Evolutionary conservation across 805 yeast genomes (phyloP), one percentile per base, ranked within the genome.

Genomic region (Schizosaccharomyces cryophilus): DNA sequence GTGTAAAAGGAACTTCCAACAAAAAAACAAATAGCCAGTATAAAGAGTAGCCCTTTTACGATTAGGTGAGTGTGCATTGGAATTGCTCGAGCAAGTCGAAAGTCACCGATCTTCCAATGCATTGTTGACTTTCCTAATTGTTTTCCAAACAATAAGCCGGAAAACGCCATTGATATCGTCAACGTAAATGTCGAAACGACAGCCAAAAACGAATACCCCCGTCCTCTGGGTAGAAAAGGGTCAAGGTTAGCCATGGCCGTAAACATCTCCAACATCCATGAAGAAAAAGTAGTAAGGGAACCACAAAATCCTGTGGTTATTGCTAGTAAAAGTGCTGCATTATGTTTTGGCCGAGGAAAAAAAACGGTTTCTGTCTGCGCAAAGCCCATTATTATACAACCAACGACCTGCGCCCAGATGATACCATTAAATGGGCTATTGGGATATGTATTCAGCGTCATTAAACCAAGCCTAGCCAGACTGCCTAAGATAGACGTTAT

Each of bases 221-320:
- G 62, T 6, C 54, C 51, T 5, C 60, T 38, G 13, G 30, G 42
- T 24, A n/a, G 26, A 29, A 42, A 48, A 6, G 63, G 62, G 2
- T 51, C 60, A 7, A 60, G 45, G 51, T 66, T 66, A 24, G 66
- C 66, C 62, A 66, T 61, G 7, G 63, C 67, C n/a, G 62, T 61
- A 58, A 66, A 65, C 17, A 56, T 42, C 6, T 58, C 60, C 19
- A 35, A 24, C 67, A 66, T 66, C 67, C 68, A 66, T 4, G 68
- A 60, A 21, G 69, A 66, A 59, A 66, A 66, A 9, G 68, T 64
- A 11, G 69, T 66, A 15, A 66, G 26, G 2, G 68, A 65, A 19
- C 69, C 69, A 61, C 69, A 67, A 48, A 65, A 66, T 6, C 69
- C 69, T 4, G 67, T 65, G 11, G 69, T 61, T 7, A 66, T 42